Conservation (phyloP, 2,329 filamentous ascomycete species). For the Drechslerella coelobrocha region DNA sequence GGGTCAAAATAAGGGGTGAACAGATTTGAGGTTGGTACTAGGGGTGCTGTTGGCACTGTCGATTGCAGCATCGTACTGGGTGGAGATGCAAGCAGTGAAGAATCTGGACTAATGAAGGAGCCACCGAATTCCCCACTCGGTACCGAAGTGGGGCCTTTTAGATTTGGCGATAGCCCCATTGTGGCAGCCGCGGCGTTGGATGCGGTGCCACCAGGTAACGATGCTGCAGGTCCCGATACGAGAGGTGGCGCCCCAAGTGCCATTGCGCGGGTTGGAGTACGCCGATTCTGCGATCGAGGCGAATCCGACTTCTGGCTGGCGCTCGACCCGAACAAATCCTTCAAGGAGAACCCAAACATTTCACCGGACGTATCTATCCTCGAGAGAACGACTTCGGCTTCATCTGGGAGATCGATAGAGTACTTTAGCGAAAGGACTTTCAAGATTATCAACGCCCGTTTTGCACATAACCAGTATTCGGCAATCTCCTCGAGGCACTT, state of each 20-base stretch:
- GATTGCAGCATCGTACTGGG: constrained; percentile 26
- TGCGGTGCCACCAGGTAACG: not conserved
- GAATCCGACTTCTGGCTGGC: constrained; percentile 28
- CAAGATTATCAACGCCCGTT: constrained; percentile 82
- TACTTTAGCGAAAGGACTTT: constrained; percentile 86
- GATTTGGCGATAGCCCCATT: constrained; percentile 11
- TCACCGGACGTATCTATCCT: constrained; percentile 68
- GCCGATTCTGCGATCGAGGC: constrained; percentile 14
- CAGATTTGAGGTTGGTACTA: constrained; percentile 22
- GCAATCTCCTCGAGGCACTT: constrained; percentile 95
- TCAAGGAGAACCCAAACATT: constrained; percentile 52
- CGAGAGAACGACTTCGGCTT: constrained; percentile 76
- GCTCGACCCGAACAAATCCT: constrained; percentile 35
- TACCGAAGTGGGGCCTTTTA: constrained; percentile 6
- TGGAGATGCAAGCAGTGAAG: constrained; percentile 21
- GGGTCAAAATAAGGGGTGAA: constrained; percentile 49
- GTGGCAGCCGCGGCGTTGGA: constrained; percentile 11
- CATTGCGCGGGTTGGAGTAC: constrained; percentile 14
- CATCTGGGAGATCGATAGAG: constrained; percentile 83
- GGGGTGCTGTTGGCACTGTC: constrained; percentile 1
- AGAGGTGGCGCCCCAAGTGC: constrained; percentile 18
- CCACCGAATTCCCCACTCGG: constrained; percentile 29
- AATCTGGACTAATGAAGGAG: constrained; percentile 12
- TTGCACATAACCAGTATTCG: constrained; percentile 89
- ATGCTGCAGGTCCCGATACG: constrained; percentile 8